A percentile compares a stretch with the other conserved stretches of the same genome.
Conservation (phyloP, 192 early-diverging fungal genomes). For the Glomus cerebriforme region DNA sequence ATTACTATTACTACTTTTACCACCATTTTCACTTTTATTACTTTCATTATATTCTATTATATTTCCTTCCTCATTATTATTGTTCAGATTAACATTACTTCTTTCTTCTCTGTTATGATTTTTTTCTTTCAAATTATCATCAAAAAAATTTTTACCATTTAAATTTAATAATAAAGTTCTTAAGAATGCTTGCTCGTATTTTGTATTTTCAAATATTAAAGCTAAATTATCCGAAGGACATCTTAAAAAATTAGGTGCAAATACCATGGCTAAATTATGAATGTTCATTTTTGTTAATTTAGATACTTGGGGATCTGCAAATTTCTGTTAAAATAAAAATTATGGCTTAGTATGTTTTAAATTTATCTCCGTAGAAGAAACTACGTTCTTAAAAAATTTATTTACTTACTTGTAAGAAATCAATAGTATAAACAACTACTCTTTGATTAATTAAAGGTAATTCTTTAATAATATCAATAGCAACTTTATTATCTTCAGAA, state of each 20-base stretch:
- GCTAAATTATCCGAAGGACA: conserved; percentile 76
- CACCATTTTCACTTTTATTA: too few relatives aligned
- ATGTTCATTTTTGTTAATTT: conserved; percentile 88
- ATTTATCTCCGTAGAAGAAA: not conserved
- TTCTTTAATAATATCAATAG: conserved; percentile 49
- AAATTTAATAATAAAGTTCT: conserved; percentile 23
- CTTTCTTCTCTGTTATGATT: too few relatives aligned
- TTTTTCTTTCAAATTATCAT: not conserved
- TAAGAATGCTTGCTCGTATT: conserved; percentile 20
- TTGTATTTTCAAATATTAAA: conserved; percentile 39
- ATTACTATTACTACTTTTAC: too few relatives aligned
- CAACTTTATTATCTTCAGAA: conserved; percentile 55
- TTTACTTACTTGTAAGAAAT: conserved; percentile 66
- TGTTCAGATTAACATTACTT: too few relatives aligned
- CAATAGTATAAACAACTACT: conserved; percentile 76
- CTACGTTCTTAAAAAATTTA: not conserved
- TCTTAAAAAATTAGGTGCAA: conserved; percentile 91
- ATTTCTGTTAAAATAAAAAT: conserved; percentile 47
- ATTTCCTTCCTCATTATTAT: too few relatives aligned
- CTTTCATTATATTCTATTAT: too few relatives aligned
- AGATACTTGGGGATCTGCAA: conserved; percentile 72
- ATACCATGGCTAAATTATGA: conserved; percentile 92
- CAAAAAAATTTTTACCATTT: not conserved
- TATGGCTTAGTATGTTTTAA: not conserved
- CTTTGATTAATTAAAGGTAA: conserved; percentile 65